phyloP scores from a whole-genome alignment of 495 filamentous ascomycete genomes.

The Clohesyomyces aquaticus region DNA sequence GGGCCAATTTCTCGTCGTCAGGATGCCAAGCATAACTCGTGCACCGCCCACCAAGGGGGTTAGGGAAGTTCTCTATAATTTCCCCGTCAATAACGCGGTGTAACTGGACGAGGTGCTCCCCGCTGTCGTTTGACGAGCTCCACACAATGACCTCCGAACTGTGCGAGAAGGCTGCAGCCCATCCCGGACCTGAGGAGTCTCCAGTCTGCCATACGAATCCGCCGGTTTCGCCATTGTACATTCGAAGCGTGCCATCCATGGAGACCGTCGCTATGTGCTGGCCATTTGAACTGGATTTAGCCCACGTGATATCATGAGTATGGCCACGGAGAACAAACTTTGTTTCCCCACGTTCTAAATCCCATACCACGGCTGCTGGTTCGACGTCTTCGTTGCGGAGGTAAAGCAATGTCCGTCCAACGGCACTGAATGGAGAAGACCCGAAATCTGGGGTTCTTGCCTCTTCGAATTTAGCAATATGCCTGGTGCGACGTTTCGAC shows the following conservation, averaged over 20 bases:
- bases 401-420: slow-evolving; percentile 16
- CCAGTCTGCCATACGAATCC: slow-evolving; percentile 16
- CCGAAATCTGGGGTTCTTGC: not conserved
- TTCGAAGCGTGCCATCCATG: slow-evolving; percentile 45
- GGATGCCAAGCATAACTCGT: slow-evolving; percentile 19
- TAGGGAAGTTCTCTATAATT: slow-evolving; percentile 6
- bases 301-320: slow-evolving; percentile 46
- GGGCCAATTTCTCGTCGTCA: slow-evolving; percentile 14
- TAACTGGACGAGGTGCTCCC: slow-evolving; percentile 29
- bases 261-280: slow-evolving; percentile 43
- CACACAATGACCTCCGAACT: slow-evolving; percentile 37
- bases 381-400: not conserved
- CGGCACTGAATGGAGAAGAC: slow-evolving; percentile 6
- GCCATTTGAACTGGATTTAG: slow-evolving; percentile 43
- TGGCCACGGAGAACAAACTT: slow-evolving; percentile 40
- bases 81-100: slow-evolving; percentile 20
- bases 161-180: slow-evolving; percentile 39
- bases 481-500: slow-evolving; percentile 9
- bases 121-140: slow-evolving; percentile 8
- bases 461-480: slow-evolving; percentile 12
- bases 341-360: slow-evolving; percentile 10
- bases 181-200: slow-evolving; percentile 35
- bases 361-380: slow-evolving; percentile 24
- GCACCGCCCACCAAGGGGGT: slow-evolving; percentile 13
- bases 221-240: slow-evolving; percentile 43